Evolutionary conservation across 352 stramenopile genomes (phyloP).

Genomic region (Paralagenidium karlingii): DNA sequence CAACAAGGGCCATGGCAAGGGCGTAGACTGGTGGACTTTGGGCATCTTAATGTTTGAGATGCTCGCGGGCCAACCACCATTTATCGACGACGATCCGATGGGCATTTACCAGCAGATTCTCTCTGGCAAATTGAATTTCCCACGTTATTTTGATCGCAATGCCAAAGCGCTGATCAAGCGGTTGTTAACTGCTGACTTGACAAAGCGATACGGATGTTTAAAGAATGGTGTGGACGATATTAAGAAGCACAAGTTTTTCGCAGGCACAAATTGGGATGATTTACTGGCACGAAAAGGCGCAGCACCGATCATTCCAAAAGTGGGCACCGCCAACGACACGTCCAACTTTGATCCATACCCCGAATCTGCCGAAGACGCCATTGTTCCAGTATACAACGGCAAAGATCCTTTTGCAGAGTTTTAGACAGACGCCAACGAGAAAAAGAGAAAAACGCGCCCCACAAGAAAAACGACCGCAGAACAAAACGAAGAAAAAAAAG

Average conservation of each 20-base stretch:
- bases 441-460: no score
- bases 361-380: conserved; percentile 84
- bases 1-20: conserved; percentile 84
- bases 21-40: conserved; percentile 94
- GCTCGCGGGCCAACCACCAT: conserved; percentile 92
- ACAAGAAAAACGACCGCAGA: no score
- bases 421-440: no score
- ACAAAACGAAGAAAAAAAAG: no score
- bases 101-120: conserved; percentile 94
- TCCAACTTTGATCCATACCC: conserved; percentile 97
- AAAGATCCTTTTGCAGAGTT: conserved; percentile 90
- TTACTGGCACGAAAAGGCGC: conserved; percentile 82
- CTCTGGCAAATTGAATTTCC: conserved; percentile 90
- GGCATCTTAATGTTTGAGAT: conserved; percentile 97
- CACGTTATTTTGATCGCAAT: conserved; percentile 90
- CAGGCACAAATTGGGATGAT: conserved; percentile 85
- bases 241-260: conserved; percentile 96
- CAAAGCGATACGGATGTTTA: conserved; percentile 93
- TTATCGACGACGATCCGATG: conserved; percentile 94
- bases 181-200: conserved; percentile 92
- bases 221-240: conserved; percentile 94
- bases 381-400: conserved; percentile 86
- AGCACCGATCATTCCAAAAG: conserved; percentile 88
- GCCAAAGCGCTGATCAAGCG: conserved; percentile 96
- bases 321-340: conserved; percentile 87